A percentile compares a stretch with the other conserved stretches of the same genome.
Evolutionary conservation across 2,329 filamentous ascomycete genomes (phyloP).

Genomic region (Trichoderma aggressivum): DNA sequence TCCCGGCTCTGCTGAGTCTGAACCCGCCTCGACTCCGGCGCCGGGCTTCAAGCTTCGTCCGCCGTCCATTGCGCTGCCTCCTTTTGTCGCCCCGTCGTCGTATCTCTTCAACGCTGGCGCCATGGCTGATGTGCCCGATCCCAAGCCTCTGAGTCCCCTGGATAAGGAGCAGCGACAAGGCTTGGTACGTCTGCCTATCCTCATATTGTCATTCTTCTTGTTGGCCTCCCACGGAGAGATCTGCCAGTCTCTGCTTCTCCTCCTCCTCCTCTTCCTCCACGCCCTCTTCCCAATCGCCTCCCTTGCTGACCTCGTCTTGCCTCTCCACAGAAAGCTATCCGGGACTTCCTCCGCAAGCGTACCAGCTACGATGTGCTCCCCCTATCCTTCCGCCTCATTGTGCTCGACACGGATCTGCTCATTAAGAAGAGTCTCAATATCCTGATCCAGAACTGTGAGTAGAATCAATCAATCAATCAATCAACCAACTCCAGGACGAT

Average conservation of each 20-base stretch:
- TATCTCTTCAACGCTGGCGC: slow-evolving; percentile 46
- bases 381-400: slow-evolving; percentile 90
- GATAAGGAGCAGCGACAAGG: slow-evolving; percentile 77
- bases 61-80: slow-evolving; percentile 39
- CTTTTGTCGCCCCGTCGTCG: slow-evolving; percentile 58
- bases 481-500: background rate
- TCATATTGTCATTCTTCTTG: background rate
- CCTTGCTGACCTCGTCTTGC: slow-evolving; percentile 20
- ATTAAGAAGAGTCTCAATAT: slow-evolving; percentile 98
- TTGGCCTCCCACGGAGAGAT: background rate
- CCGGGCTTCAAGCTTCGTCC: slow-evolving; percentile 15
- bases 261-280: background rate
- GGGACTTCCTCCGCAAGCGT: slow-evolving; percentile 92
- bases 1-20: background rate
- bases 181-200: slow-evolving; percentile 55
- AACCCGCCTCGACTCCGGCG: slow-evolving; percentile 15
- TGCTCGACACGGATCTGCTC: slow-evolving; percentile 90
- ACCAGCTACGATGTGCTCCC: slow-evolving; percentile 98
- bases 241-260: background rate
- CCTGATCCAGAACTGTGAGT: slow-evolving; percentile 85
- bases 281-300: background rate
- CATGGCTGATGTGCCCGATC: slow-evolving; percentile 31
- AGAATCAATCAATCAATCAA: background rate
- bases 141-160: slow-evolving; percentile 49
- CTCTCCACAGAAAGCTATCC: slow-evolving; percentile 71